Base-by-base conservation (phyloP, 2,329 filamentous ascomycete genomes). In the Penicillium sp. region DNA sequence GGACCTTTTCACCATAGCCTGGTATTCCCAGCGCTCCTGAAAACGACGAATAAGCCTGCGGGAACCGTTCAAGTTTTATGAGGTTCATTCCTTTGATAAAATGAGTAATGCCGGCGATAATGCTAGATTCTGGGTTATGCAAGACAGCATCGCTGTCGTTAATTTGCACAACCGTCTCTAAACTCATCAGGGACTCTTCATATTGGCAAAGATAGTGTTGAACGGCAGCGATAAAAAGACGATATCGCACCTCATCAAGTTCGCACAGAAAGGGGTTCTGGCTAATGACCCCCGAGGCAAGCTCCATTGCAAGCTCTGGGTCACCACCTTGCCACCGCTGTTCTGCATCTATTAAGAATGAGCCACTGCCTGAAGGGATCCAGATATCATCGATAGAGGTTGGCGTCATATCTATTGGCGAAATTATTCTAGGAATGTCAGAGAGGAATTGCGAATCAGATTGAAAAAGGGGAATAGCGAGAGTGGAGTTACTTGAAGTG, bases 71-170 rank as follows among this genome's bases (percentile, higher is more conserved):
- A 20, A 54, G 26, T 29, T 56, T 52, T 46, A 66, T 55, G 10
- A 64, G 54, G 35, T 62, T 61, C 43, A 57, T 56, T 10, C 61
- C 64, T 34, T 52, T 57, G 6, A 67, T 51, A 31, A 61, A 67
- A n/a, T 59, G 37, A 7, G 64, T 57, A 45, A 66, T 63, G 13
- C 52, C 60, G 20, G 40, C 14, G 11, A 62, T 39, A 9, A 64
- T 43, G 13, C 20, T 22, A 11, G 57, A 32, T 9, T 53, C 32
- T 40, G 53, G 46, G 13, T 38, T 29, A 2, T 39, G 20, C 5
- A 39, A 29, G 7, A 39, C 24, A 13, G 46, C 5, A 49, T 39
- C 29, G 11, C 34, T 16, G 2, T 5, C 11, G 34, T 39, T 43
- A 14, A 38, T 43, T 31, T 53, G 20, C 18, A 58, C 11, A 9